Base-by-base conservation (phyloP, 495 filamentous ascomycete species). In the Hyaloscypha hepaticicola region DNA sequence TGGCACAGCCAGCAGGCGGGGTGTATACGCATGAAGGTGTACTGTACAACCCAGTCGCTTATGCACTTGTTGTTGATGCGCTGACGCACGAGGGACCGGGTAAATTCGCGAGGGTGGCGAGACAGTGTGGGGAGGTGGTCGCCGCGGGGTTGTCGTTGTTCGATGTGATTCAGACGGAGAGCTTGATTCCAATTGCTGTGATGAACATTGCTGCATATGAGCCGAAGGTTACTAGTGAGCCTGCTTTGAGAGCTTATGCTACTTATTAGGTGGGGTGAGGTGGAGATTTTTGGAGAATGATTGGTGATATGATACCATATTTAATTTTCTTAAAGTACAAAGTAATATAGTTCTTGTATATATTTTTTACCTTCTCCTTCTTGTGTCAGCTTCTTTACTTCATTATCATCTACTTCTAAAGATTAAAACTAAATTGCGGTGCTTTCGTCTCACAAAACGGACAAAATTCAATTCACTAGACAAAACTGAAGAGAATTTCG, bases 11-110 rank as follows among this genome's bases (percentile, higher is more conserved):
- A 4, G 79, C 76, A 8, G 78, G 78, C 0, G 67, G 68, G 6
- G 65, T 79, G 58, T 80, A 77, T 66, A 75, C 77, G 16, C 81
- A 83, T 58, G 76, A 81, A 62, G 77, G 76, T 7, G 69, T 77
- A 22, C 65, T 82, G 63, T 78, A 74, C 51, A 82, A 82, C 52
- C 70, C 76, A 6, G 67, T 83, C 25, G 71, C 76, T 22, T 79
- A 72, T 69, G 77, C 76, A 12, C 66, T 84, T 55, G 72, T 72
- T 0, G 63, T 77, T 14, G 79, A 83, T 67, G 79, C 79, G 16
- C 66, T 82, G 55, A 65, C 25, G n/a, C 70, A 80, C 71, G 63
- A 58, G 16, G 77, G 79, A 5, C 77, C 80, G 1, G 78, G 72
- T 0, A 31, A 72, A 4, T 24, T 72, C 5, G 64, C 64, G 7